Conservation (phyloP, 1,284 basidiomycete genomes). For the Tilletia walkeri region DNA sequence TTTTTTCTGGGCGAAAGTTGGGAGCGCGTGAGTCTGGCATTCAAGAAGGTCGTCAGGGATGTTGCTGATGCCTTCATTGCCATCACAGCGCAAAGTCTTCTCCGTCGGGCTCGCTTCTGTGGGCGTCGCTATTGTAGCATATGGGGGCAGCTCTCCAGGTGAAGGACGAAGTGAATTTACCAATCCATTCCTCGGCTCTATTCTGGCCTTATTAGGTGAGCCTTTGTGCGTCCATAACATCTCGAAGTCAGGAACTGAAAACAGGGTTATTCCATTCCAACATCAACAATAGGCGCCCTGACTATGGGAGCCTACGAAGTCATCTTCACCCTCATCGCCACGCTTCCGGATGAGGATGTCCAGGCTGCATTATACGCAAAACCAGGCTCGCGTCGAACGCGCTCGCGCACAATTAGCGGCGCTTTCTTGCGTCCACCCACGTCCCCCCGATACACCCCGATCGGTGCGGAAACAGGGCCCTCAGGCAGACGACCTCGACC, state of each 20-base stretch:
- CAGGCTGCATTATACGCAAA: slow-evolving; percentile 13
- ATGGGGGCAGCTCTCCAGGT: slow-evolving; percentile 45
- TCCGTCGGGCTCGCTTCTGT: slow-evolving; percentile 47
- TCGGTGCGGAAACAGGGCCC: background rate
- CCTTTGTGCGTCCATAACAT: no score
- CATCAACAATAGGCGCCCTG: slow-evolving; percentile 38
- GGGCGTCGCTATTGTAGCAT: slow-evolving; percentile 50
- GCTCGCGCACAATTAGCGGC: slow-evolving; percentile 9
- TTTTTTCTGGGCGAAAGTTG: slow-evolving; percentile 51
- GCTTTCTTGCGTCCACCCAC: background rate
- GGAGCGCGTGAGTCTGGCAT: slow-evolving; percentile 27
- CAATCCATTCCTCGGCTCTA: slow-evolving; percentile 10
- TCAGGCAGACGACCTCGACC: background rate
- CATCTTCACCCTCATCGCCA: slow-evolving; percentile 49
- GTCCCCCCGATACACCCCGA: background rate
- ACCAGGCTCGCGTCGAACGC: background rate
- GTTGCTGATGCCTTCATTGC: background rate
- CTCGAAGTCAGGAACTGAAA: no score
- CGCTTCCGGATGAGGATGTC: slow-evolving; percentile 40
- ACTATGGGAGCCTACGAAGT: slow-evolving; percentile 55
- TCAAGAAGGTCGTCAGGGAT: background rate
- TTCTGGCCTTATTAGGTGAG: slow-evolving; percentile 34
- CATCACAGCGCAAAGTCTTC: slow-evolving; percentile 36
- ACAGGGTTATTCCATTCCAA: background rate
- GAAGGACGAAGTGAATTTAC: slow-evolving; percentile 28